phyloP scores from a whole-genome alignment of 2,329 filamentous ascomycete genomes.

The Lojkania enalia region DNA sequence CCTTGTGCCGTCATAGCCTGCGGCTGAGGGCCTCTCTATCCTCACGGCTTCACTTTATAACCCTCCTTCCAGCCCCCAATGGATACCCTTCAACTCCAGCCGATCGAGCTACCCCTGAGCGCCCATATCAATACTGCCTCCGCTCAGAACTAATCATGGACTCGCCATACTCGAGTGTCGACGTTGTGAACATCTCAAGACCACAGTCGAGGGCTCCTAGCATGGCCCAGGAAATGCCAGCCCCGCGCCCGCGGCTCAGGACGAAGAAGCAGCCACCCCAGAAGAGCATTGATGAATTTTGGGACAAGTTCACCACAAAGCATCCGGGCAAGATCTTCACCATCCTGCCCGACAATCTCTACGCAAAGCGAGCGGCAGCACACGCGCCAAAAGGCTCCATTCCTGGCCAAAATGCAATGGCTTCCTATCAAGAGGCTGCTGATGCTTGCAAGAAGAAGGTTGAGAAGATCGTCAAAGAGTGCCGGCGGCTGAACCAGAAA shows the following conservation, averaged over 20 bases:
- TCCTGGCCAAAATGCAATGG: slow-evolving; percentile 64
- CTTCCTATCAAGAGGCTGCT: slow-evolving; percentile 73
- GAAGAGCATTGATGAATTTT: slow-evolving; percentile 71
- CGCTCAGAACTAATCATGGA: slow-evolving; percentile 36
- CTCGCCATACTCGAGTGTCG: slow-evolving; percentile 40
- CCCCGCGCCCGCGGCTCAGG: slow-evolving; percentile 25
- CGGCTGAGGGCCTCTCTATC: slow-evolving; percentile 32
- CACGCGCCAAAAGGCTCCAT: slow-evolving; percentile 57
- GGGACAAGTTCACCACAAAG: slow-evolving; percentile 69
- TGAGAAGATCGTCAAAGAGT: slow-evolving; percentile 63
- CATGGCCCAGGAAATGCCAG: slow-evolving; percentile 34
- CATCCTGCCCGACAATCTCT: slow-evolving; percentile 69
- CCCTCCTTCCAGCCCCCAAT: slow-evolving; percentile 28
- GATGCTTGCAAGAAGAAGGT: slow-evolving; percentile 67
- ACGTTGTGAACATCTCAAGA: slow-evolving; percentile 42
- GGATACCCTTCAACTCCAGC: slow-evolving; percentile 23
- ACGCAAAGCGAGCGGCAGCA: slow-evolving; percentile 63
- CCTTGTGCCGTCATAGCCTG: slow-evolving; percentile 31
- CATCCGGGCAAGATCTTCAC: slow-evolving; percentile 73
- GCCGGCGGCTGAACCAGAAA: slow-evolving; percentile 77
- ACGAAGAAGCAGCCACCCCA: slow-evolving; percentile 63
- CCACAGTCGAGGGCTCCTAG: slow-evolving; percentile 42
- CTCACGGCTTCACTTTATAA: slow-evolving; percentile 28
- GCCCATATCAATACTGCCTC: slow-evolving; percentile 7
- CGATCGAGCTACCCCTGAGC: slow-evolving; percentile 22